A percentile compares a stretch with the other conserved stretches of the same genome.
Evolutionary conservation across 176 grass and related monocot species (phyloP).

Genomic region (Musa itinerans): DNA sequence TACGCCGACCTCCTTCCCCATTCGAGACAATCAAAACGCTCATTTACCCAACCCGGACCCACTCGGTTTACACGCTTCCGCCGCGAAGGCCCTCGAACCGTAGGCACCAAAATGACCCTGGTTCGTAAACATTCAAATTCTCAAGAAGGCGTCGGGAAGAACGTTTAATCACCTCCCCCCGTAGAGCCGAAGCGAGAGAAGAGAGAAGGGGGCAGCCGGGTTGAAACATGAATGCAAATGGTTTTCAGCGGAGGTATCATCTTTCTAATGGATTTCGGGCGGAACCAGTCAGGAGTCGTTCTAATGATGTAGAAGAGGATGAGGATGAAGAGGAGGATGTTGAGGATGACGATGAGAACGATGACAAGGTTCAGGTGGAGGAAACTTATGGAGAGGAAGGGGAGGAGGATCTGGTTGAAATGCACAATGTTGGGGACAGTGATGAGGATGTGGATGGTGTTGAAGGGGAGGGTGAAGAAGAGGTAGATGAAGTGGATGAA

Average conservation of each 20-base stretch:
- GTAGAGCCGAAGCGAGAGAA: too few relatives aligned
- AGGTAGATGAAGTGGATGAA: constrained; percentile 55
- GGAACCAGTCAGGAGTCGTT: constrained; percentile 9
- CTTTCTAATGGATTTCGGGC: constrained; percentile 59
- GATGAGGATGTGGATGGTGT: constrained; percentile 44
- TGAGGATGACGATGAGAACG: constrained; percentile 49
- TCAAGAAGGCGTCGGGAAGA: too few relatives aligned
- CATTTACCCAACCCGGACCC: too few relatives aligned
- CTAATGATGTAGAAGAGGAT: constrained; percentile 40
- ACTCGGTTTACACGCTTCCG: too few relatives aligned
- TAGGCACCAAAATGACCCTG: too few relatives aligned
- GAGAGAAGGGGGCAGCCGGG: neutral
- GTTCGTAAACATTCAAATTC: too few relatives aligned
- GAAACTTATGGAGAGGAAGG: constrained; percentile 48
- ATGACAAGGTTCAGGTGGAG: constrained; percentile 41
- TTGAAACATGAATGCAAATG: neutral
- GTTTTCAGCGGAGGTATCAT: too few relatives aligned
- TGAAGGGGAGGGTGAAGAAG: constrained; percentile 21
- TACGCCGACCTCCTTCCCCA: too few relatives aligned
- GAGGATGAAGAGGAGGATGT: constrained; percentile 35
- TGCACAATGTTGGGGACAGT: constrained; percentile 43
- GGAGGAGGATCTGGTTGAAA: constrained; percentile 53
- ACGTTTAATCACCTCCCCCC: too few relatives aligned
- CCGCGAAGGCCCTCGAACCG: too few relatives aligned
- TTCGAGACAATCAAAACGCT: too few relatives aligned